Evolutionary conservation across 2,329 filamentous ascomycete species (phyloP), one percentile per base, ranked within the genome.

Genomic region (Myriosclerotinia duriaeana): DNA sequence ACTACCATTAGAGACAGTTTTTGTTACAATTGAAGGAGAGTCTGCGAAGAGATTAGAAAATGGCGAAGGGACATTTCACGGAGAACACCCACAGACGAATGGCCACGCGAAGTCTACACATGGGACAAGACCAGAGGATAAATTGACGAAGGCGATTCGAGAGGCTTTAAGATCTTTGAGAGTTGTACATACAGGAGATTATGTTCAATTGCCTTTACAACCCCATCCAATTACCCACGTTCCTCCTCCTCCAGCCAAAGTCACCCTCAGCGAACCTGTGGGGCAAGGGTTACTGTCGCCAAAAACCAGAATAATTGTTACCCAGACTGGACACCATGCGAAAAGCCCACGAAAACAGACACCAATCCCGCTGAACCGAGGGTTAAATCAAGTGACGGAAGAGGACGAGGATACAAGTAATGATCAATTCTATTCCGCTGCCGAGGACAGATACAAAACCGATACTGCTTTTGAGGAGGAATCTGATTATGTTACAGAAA

Each of bases 231-330:
- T 96, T 70, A 96, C 93, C 11, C 92, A 97, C 78, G 86, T 91
- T 22, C 87, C 91, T 34, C 86, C 92, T 17, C 91, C 92, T 53
- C 92, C 93, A 0, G 95, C 92, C 53, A 93, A 90, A 78, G 91
- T 98, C 68, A 88, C 91, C 58, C 87, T 96, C n/a, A 98, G 93
- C 76, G 95, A 99, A 77, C 95, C 95, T 11, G 93, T 98, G 20
- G 87, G 91, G 7, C 95, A 99, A 78, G 95, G 95, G 11, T 78
- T 95, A 6, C 77, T 99, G 56, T 84, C 88, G 11, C 84, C 91
- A 0, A 84, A 81, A 15, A 99, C 93, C 20, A 93, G 90, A 73
- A 92, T 99, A 66, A 88, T 99, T 34, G 82, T 98, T 30, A 88
- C 91, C 58, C 84, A 85, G 36, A 85, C 87, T 5, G 85, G 82